A percentile compares a stretch with the other conserved stretches of the same genome.
Evolutionary conservation across 495 filamentous ascomycete genomes (phyloP).

Genomic region (Hyaloscypha hepaticicola): DNA sequence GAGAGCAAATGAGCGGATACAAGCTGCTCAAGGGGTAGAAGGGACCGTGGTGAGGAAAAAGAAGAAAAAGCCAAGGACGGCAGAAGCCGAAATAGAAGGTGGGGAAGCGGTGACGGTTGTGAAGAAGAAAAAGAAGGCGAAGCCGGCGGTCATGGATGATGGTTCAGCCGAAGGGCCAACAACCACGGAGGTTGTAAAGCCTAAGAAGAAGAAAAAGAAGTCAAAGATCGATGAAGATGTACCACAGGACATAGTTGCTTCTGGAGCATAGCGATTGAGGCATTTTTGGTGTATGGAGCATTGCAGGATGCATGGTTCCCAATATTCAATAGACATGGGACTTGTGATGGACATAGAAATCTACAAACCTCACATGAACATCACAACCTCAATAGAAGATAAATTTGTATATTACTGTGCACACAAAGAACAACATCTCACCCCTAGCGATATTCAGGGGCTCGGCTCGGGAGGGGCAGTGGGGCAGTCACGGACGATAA

Average conservation of each 20-base stretch:
- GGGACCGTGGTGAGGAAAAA: conserved; percentile 78
- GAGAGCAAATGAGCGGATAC: conserved; percentile 77
- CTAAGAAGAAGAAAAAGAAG: conserved; percentile 31
- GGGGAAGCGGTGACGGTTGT: conserved; percentile 25
- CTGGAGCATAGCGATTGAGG: conserved; percentile 22
- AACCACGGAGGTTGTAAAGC: conserved; percentile 24
- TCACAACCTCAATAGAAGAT: too few species aligned
- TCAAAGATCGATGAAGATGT: conserved; percentile 28
- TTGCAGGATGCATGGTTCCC: neutral
- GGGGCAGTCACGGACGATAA: neutral
- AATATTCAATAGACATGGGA: neutral
- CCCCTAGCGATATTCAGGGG: too few species aligned
- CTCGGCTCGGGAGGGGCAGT: too few species aligned
- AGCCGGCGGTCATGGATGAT: conserved; percentile 23
- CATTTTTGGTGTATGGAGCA: conserved; percentile 21
- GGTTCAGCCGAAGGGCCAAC: conserved; percentile 7
- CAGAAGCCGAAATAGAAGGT: conserved; percentile 22
- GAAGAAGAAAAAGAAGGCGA: conserved; percentile 39
- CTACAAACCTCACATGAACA: neutral
- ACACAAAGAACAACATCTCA: too few species aligned
- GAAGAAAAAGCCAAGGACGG: conserved; percentile 53
- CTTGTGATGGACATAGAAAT: neutral
- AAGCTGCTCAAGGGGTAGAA: conserved; percentile 67
- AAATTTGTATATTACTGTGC: too few species aligned
- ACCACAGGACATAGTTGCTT: neutral